Evolutionary conservation across 352 stramenopile species (phyloP).

Genomic region (Phytophthora rubi): DNA sequence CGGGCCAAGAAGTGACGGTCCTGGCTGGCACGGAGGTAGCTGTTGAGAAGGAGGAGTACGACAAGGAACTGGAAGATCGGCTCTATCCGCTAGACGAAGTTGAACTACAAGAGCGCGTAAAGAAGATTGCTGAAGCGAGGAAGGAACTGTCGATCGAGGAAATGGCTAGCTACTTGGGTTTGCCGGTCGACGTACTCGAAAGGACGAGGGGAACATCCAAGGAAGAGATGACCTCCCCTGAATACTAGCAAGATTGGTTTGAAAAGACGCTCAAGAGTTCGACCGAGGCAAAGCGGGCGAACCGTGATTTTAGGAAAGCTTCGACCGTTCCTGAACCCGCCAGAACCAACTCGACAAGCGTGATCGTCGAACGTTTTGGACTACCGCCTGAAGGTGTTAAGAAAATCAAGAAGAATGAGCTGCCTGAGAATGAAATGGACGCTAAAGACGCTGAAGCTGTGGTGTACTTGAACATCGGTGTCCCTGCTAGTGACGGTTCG

Average conservation of each 20-base stretch:
- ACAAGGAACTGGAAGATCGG: conserved; percentile 4
- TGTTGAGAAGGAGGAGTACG: neutral
- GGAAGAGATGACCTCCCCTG: neutral
- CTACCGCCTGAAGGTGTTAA: neutral
- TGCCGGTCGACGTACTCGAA: neutral
- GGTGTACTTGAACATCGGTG: neutral
- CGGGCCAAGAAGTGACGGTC: neutral
- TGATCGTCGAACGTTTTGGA: neutral
- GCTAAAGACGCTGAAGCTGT: neutral
- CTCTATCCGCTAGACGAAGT: conserved; percentile 2
- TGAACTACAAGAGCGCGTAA: neutral
- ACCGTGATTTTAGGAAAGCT: neutral
- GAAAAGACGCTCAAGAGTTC: neutral
- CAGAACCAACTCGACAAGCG: neutral
- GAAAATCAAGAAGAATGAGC: neutral
- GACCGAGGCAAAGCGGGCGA: neutral
- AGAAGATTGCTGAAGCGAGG: neutral
- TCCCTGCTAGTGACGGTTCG: neutral
- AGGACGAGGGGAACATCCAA: neutral
- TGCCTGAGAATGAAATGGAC: neutral
- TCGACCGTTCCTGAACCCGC: neutral
- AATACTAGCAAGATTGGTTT: conserved; percentile 5
- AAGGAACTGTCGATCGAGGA: neutral
- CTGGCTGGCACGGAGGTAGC: neutral
- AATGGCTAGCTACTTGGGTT: neutral